A percentile compares a stretch with the other conserved stretches of the same genome.
Evolutionary conservation across 805 yeast genomes (phyloP).

Genomic region (Yarrowia sp.): DNA sequence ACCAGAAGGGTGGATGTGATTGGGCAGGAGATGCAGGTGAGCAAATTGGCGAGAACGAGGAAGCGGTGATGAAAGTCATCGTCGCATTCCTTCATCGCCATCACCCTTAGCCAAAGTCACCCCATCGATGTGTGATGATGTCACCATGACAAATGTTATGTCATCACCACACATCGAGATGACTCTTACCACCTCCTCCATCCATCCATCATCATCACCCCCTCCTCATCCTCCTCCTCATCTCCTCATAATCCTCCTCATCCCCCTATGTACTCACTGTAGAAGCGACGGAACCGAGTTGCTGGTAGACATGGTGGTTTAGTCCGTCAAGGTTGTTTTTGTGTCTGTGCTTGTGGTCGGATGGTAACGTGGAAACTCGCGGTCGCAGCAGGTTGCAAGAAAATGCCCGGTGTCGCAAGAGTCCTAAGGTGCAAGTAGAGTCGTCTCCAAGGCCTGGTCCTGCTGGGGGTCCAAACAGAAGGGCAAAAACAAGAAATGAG

Average conservation of each 20-base stretch:
- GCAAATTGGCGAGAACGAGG: no score
- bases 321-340: slow-evolving; percentile 1
- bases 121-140: no score
- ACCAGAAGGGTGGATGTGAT: no score
- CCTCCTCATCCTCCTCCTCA: background rate
- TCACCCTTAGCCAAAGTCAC: no score
- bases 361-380: no score
- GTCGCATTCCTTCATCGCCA: no score
- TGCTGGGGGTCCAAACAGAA: background rate
- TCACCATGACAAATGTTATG: background rate
- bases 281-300: slow-evolving; percentile 38
- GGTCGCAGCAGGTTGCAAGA: no score
- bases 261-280: slow-evolving; percentile 27
- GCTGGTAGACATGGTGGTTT: slow-evolving; percentile 7
- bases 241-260: background rate
- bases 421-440: background rate
- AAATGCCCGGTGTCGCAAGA: no score
- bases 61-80: no score
- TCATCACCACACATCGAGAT: background rate
- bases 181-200: no score
- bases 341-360: background rate
- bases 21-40: no score
- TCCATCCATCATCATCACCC: background rate
- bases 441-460: no score
- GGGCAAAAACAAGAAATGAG: background rate